Conservation (phyloP, 1,284 basidiomycete species). For the Boletellus sp. region DNA sequence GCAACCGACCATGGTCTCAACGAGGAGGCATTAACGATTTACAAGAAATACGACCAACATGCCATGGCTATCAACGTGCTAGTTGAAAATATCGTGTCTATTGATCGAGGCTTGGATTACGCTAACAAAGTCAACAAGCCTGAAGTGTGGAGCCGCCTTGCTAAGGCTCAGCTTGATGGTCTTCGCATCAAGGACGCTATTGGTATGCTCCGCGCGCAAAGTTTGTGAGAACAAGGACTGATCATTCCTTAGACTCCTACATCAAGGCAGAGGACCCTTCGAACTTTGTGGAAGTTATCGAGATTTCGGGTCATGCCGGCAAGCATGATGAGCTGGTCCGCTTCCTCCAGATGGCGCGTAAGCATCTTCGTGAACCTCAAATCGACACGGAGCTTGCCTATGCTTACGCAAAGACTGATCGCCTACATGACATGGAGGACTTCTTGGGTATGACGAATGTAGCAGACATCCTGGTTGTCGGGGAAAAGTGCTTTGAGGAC, state of each 20-base stretch:
- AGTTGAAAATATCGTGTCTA: constrained; percentile 96
- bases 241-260: constrained; percentile 75
- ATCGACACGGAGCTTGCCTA: constrained; percentile 98
- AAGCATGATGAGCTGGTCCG: constrained; percentile 98
- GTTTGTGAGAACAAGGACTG: background rate
- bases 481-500: constrained; percentile 99
- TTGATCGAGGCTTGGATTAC: constrained; percentile 95
- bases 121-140: constrained; percentile 97
- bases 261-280: constrained; percentile 97
- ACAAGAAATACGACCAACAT: constrained; percentile 93
- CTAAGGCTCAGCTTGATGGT: constrained; percentile 99
- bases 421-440: constrained; percentile 99
- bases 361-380: constrained; percentile 93
- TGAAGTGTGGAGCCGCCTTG: constrained; percentile 95
- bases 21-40: constrained; percentile 96
- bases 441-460: constrained; percentile 99
- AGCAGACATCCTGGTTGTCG: constrained; percentile 92
- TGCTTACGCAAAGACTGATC: constrained; percentile 95
- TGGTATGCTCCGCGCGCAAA: constrained; percentile 45
- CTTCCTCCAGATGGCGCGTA: constrained; percentile 99
- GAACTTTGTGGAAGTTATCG: constrained; percentile 96
- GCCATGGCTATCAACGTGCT: constrained; percentile 96
- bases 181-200: constrained; percentile 98
- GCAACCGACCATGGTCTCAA: constrained; percentile 95
- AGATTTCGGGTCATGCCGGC: constrained; percentile 93